Conservation (phyloP, 148 eudicot species). For the Diospyros kaki region DNA sequence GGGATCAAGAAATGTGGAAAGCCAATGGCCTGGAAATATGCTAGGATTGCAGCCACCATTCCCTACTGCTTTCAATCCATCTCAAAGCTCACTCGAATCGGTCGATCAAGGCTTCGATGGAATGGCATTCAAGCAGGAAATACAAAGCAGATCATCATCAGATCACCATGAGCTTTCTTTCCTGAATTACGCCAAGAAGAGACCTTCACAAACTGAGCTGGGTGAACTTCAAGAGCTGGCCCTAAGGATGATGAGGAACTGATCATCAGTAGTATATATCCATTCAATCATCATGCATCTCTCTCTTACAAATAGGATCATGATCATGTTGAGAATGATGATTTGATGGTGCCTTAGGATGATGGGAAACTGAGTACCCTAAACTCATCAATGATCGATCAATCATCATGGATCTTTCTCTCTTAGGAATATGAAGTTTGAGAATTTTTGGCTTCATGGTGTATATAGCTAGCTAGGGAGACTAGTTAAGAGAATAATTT, state of each 20-base stretch:
- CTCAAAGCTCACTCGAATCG: conserved; percentile 61
- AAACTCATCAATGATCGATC: not conserved
- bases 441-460: conserved; percentile 2
- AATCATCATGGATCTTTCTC: not conserved
- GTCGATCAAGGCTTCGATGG: conserved; percentile 26
- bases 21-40: conserved; percentile 16
- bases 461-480: conserved; percentile 12
- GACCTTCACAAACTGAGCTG: conserved; percentile 44
- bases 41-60: conserved; percentile 1
- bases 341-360: conserved; percentile 25
- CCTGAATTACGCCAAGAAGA: conserved; percentile 36
- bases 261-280: conserved; percentile 10
- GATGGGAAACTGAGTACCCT: conserved; percentile 40
- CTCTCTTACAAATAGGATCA: no score
- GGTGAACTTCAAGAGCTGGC: conserved; percentile 72
- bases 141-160: conserved; percentile 17
- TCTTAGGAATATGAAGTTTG: not conserved
- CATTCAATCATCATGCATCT: not conserved
- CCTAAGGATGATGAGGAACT: conserved; percentile 57
- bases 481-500: conserved; percentile 2
- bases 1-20: conserved; percentile 24
- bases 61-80: conserved; percentile 24
- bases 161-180: conserved; percentile 12
- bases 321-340: no score
- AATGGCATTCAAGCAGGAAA: conserved; percentile 28